Percentiles rank a stretch among this genome's conserved stretches.
These are phyloP conservation scores for Fomitopsis pulvina DNA, from an alignment of 768 basidiomycete genomes.

Conservation along the genomic window DNA sequence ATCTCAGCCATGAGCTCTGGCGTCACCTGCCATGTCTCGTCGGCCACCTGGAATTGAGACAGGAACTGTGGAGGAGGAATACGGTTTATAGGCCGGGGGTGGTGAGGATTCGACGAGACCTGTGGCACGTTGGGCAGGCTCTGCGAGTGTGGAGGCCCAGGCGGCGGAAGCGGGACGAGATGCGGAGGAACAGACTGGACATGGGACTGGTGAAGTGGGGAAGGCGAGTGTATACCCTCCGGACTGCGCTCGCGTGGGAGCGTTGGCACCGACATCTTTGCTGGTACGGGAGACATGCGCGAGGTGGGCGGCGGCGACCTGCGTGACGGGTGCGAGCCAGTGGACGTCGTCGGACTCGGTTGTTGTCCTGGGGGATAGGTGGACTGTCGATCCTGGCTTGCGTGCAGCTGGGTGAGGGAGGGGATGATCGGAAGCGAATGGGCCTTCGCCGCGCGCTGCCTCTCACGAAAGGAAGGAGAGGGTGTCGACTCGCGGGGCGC, in stretches of 20 bases:
- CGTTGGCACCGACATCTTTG: constrained; percentile 24
- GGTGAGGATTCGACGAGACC: constrained; percentile 35
- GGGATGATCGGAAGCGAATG: constrained; percentile 62
- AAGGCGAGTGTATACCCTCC: constrained; percentile 44
- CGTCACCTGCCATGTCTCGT: constrained; percentile 62
- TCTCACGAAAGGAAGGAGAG: constrained; percentile 35
- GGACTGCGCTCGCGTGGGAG: constrained; percentile 17
- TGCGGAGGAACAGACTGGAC: constrained; percentile 24
- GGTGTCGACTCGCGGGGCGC: constrained; percentile 37
- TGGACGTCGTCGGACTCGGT: constrained; percentile 28
- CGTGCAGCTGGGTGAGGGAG: constrained; percentile 46
- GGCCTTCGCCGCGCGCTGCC: constrained; percentile 48
- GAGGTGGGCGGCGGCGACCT: constrained; percentile 26
- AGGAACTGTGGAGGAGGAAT: constrained; percentile 50
- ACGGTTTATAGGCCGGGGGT: constrained; percentile 61
- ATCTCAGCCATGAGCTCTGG: constrained; percentile 66
- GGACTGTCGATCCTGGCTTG: constrained; percentile 29
- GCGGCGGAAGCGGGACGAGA: constrained; percentile 30
- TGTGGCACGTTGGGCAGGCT: constrained; percentile 24
- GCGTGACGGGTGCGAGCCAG: constrained; percentile 27
- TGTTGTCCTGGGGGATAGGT: constrained; percentile 30
- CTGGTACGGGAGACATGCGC: constrained; percentile 25
- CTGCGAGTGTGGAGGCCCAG: constrained; percentile 19
- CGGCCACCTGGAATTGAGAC: constrained; percentile 44
- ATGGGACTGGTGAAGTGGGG: constrained; percentile 26